These are phyloP conservation scores for Phlebiopsis gigantea DNA, from an alignment of 768 basidiomycete genomes.

Conservation along the genomic window DNA sequence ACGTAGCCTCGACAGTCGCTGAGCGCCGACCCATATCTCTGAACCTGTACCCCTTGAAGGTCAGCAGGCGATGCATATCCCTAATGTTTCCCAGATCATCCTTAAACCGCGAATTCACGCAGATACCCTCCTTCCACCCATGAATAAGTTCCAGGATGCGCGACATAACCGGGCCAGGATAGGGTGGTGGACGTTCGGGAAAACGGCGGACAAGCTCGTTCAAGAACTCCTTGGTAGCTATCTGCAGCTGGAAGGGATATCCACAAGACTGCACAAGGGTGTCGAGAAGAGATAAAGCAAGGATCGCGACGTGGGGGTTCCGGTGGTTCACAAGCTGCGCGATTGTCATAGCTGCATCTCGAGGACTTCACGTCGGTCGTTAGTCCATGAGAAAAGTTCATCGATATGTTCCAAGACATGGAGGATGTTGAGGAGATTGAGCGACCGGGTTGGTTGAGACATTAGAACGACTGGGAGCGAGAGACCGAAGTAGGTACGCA, in stretches of 20 bases:
- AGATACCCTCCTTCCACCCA: conserved; percentile 92
- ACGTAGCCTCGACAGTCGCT: conserved; percentile 30
- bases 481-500: conserved; percentile 44
- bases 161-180: conserved; percentile 92
- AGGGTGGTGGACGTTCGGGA: conserved; percentile 94
- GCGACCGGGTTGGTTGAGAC: neutral
- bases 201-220: conserved; percentile 98
- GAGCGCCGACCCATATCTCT: conserved; percentile 40
- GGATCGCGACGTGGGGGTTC: conserved; percentile 85
- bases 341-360: conserved; percentile 85
- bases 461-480: neutral
- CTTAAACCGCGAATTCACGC: conserved; percentile 83
- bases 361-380: conserved; percentile 42
- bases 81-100: conserved; percentile 95
- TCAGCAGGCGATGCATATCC: conserved; percentile 93
- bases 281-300: conserved; percentile 80
- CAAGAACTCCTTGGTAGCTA: conserved; percentile 94
- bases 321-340: conserved; percentile 87
- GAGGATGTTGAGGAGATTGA: neutral
- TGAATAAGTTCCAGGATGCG: conserved; percentile 91
- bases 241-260: conserved; percentile 95
- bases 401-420: neutral
- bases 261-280: conserved; percentile 94
- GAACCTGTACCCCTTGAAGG: conserved; percentile 89
- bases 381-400: neutral